phyloP scores from a whole-genome alignment of 768 basidiomycete genomes.

The Suillus plorans region DNA sequence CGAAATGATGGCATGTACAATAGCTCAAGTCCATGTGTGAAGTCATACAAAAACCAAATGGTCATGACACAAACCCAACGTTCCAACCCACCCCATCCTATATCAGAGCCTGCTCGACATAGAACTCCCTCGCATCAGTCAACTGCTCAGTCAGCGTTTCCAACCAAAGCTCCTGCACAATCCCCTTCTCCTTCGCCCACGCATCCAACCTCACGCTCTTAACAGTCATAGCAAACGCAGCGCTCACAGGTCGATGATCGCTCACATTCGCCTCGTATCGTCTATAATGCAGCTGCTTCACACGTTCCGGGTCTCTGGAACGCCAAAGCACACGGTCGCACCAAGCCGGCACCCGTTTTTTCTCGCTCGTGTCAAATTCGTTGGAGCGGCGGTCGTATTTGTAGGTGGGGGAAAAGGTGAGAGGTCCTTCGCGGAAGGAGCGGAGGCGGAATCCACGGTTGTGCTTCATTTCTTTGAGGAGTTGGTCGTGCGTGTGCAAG shows the following conservation, averaged over 20 bases:
- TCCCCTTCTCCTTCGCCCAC: constrained; percentile 54
- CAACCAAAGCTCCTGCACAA: constrained; percentile 58
- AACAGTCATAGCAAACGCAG: constrained; percentile 70
- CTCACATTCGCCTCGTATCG: constrained; percentile 87
- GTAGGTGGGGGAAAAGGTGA: constrained; percentile 89
- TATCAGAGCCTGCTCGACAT: constrained; percentile 29
- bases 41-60: neutral
- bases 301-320: constrained; percentile 51
- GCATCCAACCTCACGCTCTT: constrained; percentile 66
- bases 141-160: constrained; percentile 31
- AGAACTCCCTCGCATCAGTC: constrained; percentile 32
- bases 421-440: constrained; percentile 76
- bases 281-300: constrained; percentile 67
- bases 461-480: constrained; percentile 82
- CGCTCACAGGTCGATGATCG: constrained; percentile 88
- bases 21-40: neutral
- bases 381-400: constrained; percentile 84
- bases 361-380: constrained; percentile 87
- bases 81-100: constrained; percentile 14
- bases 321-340: constrained; percentile 93
- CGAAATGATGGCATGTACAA: neutral
- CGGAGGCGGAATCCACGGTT: constrained; percentile 90
- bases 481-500: constrained; percentile 81
- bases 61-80: neutral
- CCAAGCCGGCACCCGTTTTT: constrained; percentile 90